Conservation (phyloP, 768 basidiomycete genomes). For the Scleroderma bovista region DNA sequence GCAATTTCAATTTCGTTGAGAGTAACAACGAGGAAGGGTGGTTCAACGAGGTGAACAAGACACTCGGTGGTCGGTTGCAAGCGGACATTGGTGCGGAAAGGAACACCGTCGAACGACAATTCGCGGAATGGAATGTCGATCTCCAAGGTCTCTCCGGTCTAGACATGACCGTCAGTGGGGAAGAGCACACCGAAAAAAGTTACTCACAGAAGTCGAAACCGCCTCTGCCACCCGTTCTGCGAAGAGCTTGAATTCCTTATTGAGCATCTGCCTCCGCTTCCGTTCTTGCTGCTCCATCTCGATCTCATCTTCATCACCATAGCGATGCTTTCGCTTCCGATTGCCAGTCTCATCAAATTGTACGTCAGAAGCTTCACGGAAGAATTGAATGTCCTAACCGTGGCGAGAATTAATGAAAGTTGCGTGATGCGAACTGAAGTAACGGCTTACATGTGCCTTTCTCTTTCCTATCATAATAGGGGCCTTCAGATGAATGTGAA, state of each 20-base stretch:
- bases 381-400: slow-evolving; percentile 90
- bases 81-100: slow-evolving; percentile 90
- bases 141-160: slow-evolving; percentile 81
- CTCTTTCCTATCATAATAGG: slow-evolving; percentile 99
- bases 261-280: slow-evolving; percentile 79
- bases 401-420: not conserved
- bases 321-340: slow-evolving; percentile 91
- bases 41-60: slow-evolving; percentile 90
- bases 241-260: slow-evolving; percentile 92
- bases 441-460: slow-evolving; percentile 76
- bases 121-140: slow-evolving; percentile 97
- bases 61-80: slow-evolving; percentile 97
- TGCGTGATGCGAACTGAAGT: not conserved
- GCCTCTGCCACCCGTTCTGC: slow-evolving; percentile 90
- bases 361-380: slow-evolving; percentile 94
- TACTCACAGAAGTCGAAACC: slow-evolving; percentile 63
- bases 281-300: slow-evolving; percentile 98
- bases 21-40: slow-evolving; percentile 94
- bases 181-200: not conserved
- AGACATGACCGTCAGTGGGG: slow-evolving; percentile 12
- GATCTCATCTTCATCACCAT: slow-evolving; percentile 98
- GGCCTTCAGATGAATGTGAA: slow-evolving; percentile 88
- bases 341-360: slow-evolving; percentile 99
- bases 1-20: slow-evolving; percentile 94
- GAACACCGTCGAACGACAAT: slow-evolving; percentile 94